Evolutionary conservation across 768 basidiomycete species (phyloP), one percentile per base, ranked within the genome.

Genomic region (Pluteus cervinus): DNA sequence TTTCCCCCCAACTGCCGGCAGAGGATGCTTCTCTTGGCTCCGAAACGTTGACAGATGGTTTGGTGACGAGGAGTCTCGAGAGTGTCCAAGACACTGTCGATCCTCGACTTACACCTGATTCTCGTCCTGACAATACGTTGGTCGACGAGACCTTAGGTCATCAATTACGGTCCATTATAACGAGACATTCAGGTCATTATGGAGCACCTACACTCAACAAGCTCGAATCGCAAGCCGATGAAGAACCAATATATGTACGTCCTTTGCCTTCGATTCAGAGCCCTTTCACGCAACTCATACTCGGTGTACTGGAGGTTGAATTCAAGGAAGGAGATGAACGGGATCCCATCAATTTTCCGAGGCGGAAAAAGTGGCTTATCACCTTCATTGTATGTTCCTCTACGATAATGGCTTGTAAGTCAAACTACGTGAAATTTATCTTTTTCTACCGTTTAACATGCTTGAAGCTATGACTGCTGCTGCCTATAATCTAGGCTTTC

Each of bases 401-500:
- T 42, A 75, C 78, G 0, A 48, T 67, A 7, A 50, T 75, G 7
- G 62, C 69, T 20, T 64, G 76, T 75, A 41, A 29, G 67, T 9
- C 3, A n/a, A n/a, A n/a, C n/a, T n/a, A n/a, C n/a, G n/a, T n/a
- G n/a, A n/a, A n/a, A n/a, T n/a, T n/a, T n/a, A n/a, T n/a, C n/a
- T n/a, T n/a, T n/a, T n/a, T n/a, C n/a, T n/a, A n/a, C n/a, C n/a
- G n/a, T n/a, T n/a, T n/a, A n/a, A n/a, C n/a, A n/a, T n/a, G n/a
- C n/a, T n/a, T n/a, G n/a, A n/a, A 76, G 81, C 77, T 24, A 66
- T 70, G 1, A 60, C 68, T 3, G 64, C 66, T 4, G 62, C 73
- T 3, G 62, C 75, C 0, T 83, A 75, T 49, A 71, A 67, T 17
- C 52, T 76, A 49, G 82, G 83, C 1, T 61, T 70, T 42, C 47